Conservation (phyloP, 2,329 filamentous ascomycete species). For the Claviceps fusiformis region DNA sequence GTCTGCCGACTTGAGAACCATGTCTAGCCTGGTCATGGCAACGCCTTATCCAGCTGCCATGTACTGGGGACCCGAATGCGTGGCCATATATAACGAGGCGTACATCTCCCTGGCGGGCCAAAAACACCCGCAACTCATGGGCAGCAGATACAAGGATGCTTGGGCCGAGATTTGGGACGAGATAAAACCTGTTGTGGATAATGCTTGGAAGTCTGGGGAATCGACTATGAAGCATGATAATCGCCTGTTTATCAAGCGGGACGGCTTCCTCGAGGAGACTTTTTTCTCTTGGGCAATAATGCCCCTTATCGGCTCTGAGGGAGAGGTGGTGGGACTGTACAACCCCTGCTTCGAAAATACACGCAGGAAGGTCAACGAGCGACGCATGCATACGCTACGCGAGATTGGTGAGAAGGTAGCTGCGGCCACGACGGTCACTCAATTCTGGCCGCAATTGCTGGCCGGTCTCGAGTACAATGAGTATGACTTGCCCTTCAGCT, state of each 20-base stretch:
- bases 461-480: conserved; percentile 61
- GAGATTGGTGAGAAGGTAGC: conserved; percentile 67
- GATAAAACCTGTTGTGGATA: conserved; percentile 53
- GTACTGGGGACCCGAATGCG: conserved; percentile 63
- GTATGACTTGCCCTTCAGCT: conserved; percentile 59
- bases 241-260: conserved; percentile 56
- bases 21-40: conserved; percentile 74
- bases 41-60: conserved; percentile 61
- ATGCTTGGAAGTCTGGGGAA: conserved; percentile 55
- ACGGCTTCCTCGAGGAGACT: conserved; percentile 60
- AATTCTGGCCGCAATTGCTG: conserved; percentile 60
- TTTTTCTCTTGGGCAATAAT: conserved; percentile 78
- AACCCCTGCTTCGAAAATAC: conserved; percentile 77
- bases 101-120: conserved; percentile 59
- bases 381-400: conserved; percentile 64
- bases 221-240: conserved; percentile 79
- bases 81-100: conserved; percentile 60
- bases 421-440: conserved; percentile 55
- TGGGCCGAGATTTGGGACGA: conserved; percentile 67
- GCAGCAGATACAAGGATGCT: conserved; percentile 50
- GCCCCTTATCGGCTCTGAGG: conserved; percentile 60
- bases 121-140: conserved; percentile 68
- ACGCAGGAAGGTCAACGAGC: conserved; percentile 60
- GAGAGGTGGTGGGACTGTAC: conserved; percentile 61
- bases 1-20: conserved; percentile 56